Evolutionary conservation across 768 basidiomycete genomes (phyloP), one percentile per base, ranked within the genome.

Genomic region (Suillus occidentalis): DNA sequence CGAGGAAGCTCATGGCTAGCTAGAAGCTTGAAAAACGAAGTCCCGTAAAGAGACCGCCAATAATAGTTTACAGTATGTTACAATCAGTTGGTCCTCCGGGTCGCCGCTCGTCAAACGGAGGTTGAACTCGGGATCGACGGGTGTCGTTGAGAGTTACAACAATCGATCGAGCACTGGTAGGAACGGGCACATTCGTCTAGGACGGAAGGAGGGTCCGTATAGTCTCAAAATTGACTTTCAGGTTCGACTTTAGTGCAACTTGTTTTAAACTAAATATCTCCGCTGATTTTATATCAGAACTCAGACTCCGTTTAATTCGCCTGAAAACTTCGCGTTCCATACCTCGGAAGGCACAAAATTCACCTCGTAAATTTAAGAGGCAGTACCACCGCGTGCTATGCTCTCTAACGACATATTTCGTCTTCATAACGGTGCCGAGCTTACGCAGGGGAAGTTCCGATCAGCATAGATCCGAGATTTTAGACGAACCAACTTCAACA

Each of bases 1-100:
- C 64, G 77, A 72, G 70, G 71, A 76, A 77, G 71, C 67, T 78
- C 76, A 76, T 78, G 67, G 67, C 4, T 63, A 62, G 58, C 2
- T 63, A 63, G 60, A 36, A 64, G 70, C 66, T 59, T 75, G 73
- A 67, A 55, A 53, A 60, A 67, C 55, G 61, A 62, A 53, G 57
- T 69, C 68, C 45, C 28, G 70, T 67, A 65, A 59, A 49, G 70
- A 60, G 70, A 70, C 50, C 31, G 43, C 53, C 62, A 70, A 71
- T 67, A 66, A 70, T 71, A 68, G 66, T 67, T 68, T 67, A 55
- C 58, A 66, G 45, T 63, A 67, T 58, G 58, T 61, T 67, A 66
- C 65, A 65, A 63, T 63, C 68, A 64, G 66, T 53, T 55, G 25
- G 68, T 50, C 22, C 20, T 4, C 20, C 20, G 13, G 8, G 34